These are phyloP conservation scores for Geotrichum restrictum DNA, from an alignment of 1,139 yeast genomes.

Conservation along the genomic window DNA sequence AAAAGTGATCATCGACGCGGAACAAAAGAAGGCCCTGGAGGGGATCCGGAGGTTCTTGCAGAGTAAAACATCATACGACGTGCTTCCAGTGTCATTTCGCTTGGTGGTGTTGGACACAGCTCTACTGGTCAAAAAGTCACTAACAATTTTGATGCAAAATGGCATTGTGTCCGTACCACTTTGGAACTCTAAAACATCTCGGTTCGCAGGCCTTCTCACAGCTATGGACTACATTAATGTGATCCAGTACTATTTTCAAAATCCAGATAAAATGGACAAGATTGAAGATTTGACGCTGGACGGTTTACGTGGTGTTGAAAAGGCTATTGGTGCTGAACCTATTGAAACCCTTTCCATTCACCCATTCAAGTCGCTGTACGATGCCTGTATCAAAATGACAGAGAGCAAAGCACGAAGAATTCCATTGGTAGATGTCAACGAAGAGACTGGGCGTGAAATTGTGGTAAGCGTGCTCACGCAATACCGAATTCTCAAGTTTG, in stretches of 20 bases:
- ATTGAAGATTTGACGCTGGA: slow-evolving; percentile 83
- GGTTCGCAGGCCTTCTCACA: slow-evolving; percentile 91
- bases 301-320: slow-evolving; percentile 77
- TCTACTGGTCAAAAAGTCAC: slow-evolving; percentile 80
- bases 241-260: slow-evolving; percentile 88
- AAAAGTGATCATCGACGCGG: slow-evolving; percentile 19
- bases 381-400: slow-evolving; percentile 91
- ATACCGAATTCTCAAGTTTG: slow-evolving; percentile 91
- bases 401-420: slow-evolving; percentile 88
- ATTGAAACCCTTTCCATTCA: slow-evolving; percentile 85
- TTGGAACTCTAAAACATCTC: slow-evolving; percentile 86
- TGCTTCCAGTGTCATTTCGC: slow-evolving; percentile 90
- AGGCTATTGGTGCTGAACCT: slow-evolving; percentile 82
- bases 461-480: slow-evolving; percentile 95
- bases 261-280: slow-evolving; percentile 83
- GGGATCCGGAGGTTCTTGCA: slow-evolving; percentile 81
- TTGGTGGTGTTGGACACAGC: slow-evolving; percentile 92
- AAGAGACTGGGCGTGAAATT: slow-evolving; percentile 86
- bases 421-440: slow-evolving; percentile 91
- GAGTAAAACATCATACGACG: slow-evolving; percentile 93
- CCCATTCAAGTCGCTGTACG: slow-evolving; percentile 85
- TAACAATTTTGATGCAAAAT: slow-evolving; percentile 85
- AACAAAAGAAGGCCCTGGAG: slow-evolving; percentile 34
- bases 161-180: slow-evolving; percentile 94
- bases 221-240: slow-evolving; percentile 92